Conservation (phyloP, 345 rosid genomes). For the Euphorbia tirucalli region DNA sequence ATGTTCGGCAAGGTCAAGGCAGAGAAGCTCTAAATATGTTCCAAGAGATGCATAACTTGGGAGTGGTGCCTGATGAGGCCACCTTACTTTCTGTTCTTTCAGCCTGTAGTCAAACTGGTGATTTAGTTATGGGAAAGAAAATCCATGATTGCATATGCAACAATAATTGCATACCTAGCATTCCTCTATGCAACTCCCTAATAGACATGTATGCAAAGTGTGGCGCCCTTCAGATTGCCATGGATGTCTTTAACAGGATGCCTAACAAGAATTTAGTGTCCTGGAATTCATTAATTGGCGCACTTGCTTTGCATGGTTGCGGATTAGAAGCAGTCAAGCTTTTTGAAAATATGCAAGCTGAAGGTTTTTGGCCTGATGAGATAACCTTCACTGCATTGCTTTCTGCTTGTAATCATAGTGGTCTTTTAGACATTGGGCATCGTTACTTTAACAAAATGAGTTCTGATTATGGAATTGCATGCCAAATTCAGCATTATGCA, state of each 20-base stretch:
- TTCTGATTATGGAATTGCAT: conserved; percentile 34
- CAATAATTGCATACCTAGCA: conserved; percentile 3
- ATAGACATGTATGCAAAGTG: conserved; percentile 59
- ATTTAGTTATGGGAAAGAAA: conserved; percentile 10
- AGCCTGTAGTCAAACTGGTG: conserved; percentile 38
- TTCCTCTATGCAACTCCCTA: conserved; percentile 20
- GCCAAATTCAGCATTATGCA: conserved; percentile 54
- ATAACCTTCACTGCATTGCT: conserved; percentile 47
- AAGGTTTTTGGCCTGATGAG: conserved; percentile 28
- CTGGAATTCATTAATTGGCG: conserved; percentile 58
- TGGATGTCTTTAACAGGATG: conserved; percentile 37
- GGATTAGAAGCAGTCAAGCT: conserved; percentile 43
- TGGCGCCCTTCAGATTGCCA: conserved; percentile 36
- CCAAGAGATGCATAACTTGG: conserved; percentile 11
- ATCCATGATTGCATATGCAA: conserved; percentile 16
- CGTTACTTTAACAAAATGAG: conserved; percentile 41
- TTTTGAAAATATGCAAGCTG: conserved; percentile 43
- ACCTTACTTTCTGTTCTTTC: conserved; percentile 33
- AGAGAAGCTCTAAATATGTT: conserved; percentile 15
- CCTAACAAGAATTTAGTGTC: conserved; percentile 46
- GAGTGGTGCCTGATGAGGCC: conserved; percentile 17
- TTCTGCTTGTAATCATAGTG: conserved; percentile 48
- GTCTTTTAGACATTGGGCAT: conserved; percentile 43
- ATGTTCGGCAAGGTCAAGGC: conserved; percentile 27
- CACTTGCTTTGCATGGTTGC: conserved; percentile 50